phyloP scores from a whole-genome alignment of 257 asterid genomes.

The Solanum appendiculatum region DNA sequence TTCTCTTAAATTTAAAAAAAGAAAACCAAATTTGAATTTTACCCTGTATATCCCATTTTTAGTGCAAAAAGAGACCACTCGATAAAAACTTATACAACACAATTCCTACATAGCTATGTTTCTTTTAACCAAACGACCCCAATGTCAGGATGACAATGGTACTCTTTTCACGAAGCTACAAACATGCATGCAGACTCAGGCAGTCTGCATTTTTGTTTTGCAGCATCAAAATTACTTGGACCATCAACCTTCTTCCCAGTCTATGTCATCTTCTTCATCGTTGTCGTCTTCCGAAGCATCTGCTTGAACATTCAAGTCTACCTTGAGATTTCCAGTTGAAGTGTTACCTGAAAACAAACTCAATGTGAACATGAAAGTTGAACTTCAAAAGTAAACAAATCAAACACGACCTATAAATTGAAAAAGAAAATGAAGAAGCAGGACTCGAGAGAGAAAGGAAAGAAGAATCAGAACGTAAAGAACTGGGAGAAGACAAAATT shows the following conservation, averaged over 20 bases:
- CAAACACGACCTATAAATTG: background rate
- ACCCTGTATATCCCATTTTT: background rate
- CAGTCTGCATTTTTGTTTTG: background rate
- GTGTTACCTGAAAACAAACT: slow-evolving; percentile 23
- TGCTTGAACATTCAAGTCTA: slow-evolving; percentile 71
- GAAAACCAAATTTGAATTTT: background rate
- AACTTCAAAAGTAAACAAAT: background rate
- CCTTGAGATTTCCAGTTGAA: slow-evolving; percentile 36
- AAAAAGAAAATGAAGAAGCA: background rate
- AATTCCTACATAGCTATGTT: background rate
- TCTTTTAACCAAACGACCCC: background rate
- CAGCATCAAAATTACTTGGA: background rate
- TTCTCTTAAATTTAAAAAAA: background rate
- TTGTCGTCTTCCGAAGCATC: slow-evolving; percentile 40
- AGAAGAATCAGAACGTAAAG: background rate
- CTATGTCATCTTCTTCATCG: slow-evolving; percentile 53
- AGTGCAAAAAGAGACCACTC: background rate
- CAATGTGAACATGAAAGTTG: background rate
- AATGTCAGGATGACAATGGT: background rate
- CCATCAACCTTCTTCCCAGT: slow-evolving; percentile 77
- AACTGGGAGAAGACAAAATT: background rate
- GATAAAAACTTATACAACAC: background rate
- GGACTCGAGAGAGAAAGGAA: background rate
- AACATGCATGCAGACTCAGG: background rate
- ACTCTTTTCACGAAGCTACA: background rate